Evolutionary conservation across 2,329 filamentous ascomycete genomes (phyloP).

Genomic region (Colletotrichum higginsianum): DNA sequence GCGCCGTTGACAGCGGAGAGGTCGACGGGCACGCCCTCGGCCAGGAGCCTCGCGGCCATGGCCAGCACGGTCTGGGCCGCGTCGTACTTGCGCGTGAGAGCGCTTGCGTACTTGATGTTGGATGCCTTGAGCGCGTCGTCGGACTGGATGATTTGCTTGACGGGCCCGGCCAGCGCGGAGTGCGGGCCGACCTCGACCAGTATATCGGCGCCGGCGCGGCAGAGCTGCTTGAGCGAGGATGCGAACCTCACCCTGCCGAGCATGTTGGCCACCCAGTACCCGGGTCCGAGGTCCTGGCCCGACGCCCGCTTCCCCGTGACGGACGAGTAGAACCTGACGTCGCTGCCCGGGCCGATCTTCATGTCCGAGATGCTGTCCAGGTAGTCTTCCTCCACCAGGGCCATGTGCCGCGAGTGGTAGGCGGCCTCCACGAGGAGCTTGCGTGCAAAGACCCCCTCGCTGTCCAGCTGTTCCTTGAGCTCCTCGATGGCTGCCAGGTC

Average conservation of each 20-base stretch:
- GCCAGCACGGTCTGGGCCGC: constrained; percentile 14
- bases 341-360: not conserved
- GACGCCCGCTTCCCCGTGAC: not conserved
- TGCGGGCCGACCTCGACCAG: constrained; percentile 29
- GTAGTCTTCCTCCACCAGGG: constrained; percentile 1
- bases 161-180: constrained; percentile 8
- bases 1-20: not conserved
- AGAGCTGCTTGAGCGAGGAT: constrained; percentile 12
- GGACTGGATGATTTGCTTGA: constrained; percentile 21
- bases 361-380: not conserved
- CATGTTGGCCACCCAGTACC: constrained; percentile 30
- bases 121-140: not conserved
- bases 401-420: constrained; percentile 28
- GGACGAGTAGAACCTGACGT: constrained; percentile 2
- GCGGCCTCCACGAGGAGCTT: constrained; percentile 20
- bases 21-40: constrained; percentile 1
- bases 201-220: constrained; percentile 2
- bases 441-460: constrained; percentile 2
- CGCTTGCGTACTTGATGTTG: constrained; percentile 1
- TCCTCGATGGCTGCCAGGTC: constrained; percentile 57
- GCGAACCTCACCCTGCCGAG: constrained; percentile 15
- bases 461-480: constrained; percentile 55
- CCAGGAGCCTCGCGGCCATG: constrained; percentile 3
- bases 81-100: constrained; percentile 18
- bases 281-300: constrained; percentile 24